A percentile compares a stretch with the other conserved stretches of the same genome.
Evolutionary conservation across 2,329 filamentous ascomycete species (phyloP).

Genomic region (Fusarium sp.): DNA sequence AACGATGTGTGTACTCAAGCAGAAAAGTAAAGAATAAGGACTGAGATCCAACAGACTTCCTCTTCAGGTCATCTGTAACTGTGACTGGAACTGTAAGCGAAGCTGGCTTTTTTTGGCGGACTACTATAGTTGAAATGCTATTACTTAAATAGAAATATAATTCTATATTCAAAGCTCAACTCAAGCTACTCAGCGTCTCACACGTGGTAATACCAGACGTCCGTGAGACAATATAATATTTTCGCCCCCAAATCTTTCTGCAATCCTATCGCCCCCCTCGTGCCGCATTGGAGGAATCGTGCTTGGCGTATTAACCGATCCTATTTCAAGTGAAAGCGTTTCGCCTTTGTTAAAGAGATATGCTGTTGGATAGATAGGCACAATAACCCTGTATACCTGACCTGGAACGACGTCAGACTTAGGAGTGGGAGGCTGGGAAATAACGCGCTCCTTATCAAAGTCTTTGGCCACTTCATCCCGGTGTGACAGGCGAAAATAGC

Average conservation of each 20-base stretch:
- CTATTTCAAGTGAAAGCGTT: background rate
- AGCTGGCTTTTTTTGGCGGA: too few relatives aligned
- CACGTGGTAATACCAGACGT: background rate
- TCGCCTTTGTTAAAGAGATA: background rate
- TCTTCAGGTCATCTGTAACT: too few relatives aligned
- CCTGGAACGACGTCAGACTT: background rate
- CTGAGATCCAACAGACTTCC: fast-evolving
- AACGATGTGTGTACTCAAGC: too few relatives aligned
- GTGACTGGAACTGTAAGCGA: too few relatives aligned
- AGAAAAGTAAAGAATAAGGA: too few relatives aligned
- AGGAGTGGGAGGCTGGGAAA: background rate
- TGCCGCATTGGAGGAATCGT: background rate
- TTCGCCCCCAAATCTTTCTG: background rate
- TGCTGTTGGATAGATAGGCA: background rate
- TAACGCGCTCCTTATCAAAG: background rate
- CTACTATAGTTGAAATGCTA: too few relatives aligned
- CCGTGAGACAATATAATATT: background rate
- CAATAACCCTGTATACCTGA: background rate
- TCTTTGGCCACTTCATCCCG: background rate
- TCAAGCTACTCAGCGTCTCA: background rate
- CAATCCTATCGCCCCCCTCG: background rate
- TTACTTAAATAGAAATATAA: too few relatives aligned
- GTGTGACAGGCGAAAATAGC: background rate
- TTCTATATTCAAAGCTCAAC: too few relatives aligned
- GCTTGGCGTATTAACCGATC: background rate